These are phyloP conservation scores for Phyllachora maydis DNA, from an alignment of 2,329 filamentous ascomycete genomes.

Conservation along the genomic window DNA sequence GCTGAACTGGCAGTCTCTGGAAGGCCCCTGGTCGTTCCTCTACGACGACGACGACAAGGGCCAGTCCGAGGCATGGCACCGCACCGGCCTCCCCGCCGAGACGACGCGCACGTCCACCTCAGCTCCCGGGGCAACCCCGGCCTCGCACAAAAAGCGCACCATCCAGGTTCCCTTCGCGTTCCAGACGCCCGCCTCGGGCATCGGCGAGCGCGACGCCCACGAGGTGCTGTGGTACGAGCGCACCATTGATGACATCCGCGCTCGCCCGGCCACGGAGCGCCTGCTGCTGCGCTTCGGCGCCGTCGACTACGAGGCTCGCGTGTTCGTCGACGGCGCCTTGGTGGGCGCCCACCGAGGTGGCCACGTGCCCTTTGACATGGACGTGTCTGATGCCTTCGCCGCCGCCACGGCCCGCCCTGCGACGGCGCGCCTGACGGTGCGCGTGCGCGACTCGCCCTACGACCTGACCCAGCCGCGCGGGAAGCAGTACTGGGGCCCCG, in stretches of 20 bases:
- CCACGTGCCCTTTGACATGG: constrained; percentile 36
- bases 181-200: constrained; percentile 40
- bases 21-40: constrained; percentile 41
- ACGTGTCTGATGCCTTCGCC: constrained; percentile 27
- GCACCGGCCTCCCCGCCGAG: constrained; percentile 22
- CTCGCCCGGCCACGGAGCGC: constrained; percentile 17
- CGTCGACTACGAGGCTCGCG: constrained; percentile 37
- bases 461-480: constrained; percentile 45
- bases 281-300: constrained; percentile 35
- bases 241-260: constrained; percentile 25
- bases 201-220: constrained; percentile 38
- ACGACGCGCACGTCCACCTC: no score
- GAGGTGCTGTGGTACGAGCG: constrained; percentile 50
- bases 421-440: constrained; percentile 23
- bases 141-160: constrained; percentile 16
- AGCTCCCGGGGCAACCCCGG: not conserved
- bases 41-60: constrained; percentile 46
- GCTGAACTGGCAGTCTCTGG: constrained; percentile 36
- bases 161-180: constrained; percentile 47
- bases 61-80: constrained; percentile 28
- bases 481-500: constrained; percentile 44
- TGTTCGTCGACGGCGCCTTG: constrained; percentile 31
- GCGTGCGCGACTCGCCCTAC: constrained; percentile 41
- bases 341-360: constrained; percentile 35
- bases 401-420: constrained; percentile 6